Percentiles rank a stretch among this genome's conserved stretches.
These are phyloP conservation scores for Hygrophorus pudorinus DNA, from an alignment of 768 basidiomycete species.

Conservation along the genomic window DNA sequence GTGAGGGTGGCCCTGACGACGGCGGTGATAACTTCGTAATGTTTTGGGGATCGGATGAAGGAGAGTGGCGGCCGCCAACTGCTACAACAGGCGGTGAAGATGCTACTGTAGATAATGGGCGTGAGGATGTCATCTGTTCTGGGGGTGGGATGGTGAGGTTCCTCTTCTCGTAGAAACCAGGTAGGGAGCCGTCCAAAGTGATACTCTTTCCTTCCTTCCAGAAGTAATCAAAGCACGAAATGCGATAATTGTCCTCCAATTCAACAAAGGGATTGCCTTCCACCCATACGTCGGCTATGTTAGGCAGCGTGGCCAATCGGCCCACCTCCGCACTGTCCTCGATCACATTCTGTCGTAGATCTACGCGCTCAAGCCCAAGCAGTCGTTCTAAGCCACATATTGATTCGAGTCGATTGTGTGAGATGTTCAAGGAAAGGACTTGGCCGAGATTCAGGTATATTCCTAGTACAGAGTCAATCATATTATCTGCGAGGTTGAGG, in stretches of 20 bases:
- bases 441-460: constrained; percentile 77
- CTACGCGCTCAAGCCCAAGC: constrained; percentile 71
- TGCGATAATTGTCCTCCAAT: constrained; percentile 62
- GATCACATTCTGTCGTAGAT: constrained; percentile 70
- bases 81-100: constrained; percentile 54
- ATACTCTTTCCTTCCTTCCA: constrained; percentile 74
- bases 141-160: constrained; percentile 39
- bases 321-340: constrained; percentile 82
- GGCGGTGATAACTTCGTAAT: constrained; percentile 13
- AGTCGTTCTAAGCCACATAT: constrained; percentile 93
- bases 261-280: constrained; percentile 78
- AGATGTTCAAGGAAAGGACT: constrained; percentile 69
- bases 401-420: constrained; percentile 85
- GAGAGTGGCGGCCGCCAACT: constrained; percentile 32
- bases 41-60: constrained; percentile 9
- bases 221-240: constrained; percentile 77
- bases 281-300: constrained; percentile 73
- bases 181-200: constrained; percentile 61
- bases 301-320: constrained; percentile 68
- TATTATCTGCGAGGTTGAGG: constrained; percentile 95
- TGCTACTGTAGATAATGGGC: constrained; percentile 33
- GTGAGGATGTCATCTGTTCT: constrained; percentile 42
- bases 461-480: constrained; percentile 91
- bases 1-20: constrained; percentile 28
- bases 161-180: constrained; percentile 64